Evolutionary conservation across 108 stramenopile genomes (phyloP).

Genomic region (Cyclotella cryptica): DNA sequence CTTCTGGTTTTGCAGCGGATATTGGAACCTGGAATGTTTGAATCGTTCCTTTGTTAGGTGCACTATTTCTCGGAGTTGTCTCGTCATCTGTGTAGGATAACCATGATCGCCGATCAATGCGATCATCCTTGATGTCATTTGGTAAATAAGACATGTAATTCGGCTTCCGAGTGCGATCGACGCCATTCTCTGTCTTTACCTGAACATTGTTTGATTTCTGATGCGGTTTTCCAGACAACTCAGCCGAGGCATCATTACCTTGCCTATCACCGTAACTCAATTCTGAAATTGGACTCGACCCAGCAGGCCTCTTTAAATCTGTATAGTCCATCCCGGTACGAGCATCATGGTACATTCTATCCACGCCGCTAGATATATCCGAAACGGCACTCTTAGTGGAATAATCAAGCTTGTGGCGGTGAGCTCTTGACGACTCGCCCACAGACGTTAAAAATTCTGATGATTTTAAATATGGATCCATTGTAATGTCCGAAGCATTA

Average conservation of each 20-base stretch:
- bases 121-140: background rate
- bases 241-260: background rate
- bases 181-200: too few species aligned
- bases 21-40: background rate
- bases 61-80: slow-evolving; percentile 5
- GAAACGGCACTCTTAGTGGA: slow-evolving; percentile 34
- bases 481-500: slow-evolving; percentile 12
- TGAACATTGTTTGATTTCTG: too few species aligned
- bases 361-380: slow-evolving; percentile 46
- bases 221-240: slow-evolving; percentile 11
- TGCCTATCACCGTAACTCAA: slow-evolving; percentile 5
- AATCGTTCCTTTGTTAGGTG: background rate
- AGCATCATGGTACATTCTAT: slow-evolving; percentile 40
- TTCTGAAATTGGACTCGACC: background rate
- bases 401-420: background rate
- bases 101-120: slow-evolving; percentile 1
- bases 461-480: slow-evolving; percentile 8
- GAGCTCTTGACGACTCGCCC: background rate
- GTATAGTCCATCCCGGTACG: background rate
- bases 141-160: slow-evolving; percentile 3
- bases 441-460: background rate
- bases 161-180: background rate
- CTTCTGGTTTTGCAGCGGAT: background rate
- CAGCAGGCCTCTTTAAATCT: background rate
- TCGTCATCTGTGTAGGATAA: slow-evolving; percentile 19